Evolutionary conservation across 2,329 filamentous ascomycete species (phyloP).

Genomic region (Calonectria ilicicola): DNA sequence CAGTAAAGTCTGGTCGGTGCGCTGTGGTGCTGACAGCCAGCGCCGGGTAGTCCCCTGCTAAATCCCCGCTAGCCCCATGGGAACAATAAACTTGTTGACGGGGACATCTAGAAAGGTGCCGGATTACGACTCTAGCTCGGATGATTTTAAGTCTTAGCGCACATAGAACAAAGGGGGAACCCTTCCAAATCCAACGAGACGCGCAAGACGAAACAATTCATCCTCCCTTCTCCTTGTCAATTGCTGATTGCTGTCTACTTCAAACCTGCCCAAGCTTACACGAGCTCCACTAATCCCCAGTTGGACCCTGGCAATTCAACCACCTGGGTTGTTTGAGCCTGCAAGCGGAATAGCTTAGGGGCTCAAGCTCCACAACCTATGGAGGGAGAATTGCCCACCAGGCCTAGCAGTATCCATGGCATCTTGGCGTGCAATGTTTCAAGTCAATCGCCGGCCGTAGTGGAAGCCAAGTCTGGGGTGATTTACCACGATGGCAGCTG

Average conservation of each 20-base stretch:
- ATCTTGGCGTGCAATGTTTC: background rate
- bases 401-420: background rate
- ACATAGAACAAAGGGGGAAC: background rate
- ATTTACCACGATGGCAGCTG: background rate
- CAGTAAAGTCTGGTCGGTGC: background rate
- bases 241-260: background rate
- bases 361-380: background rate
- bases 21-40: background rate
- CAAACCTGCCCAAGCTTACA: slow-evolving; percentile 1
- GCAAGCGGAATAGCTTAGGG: slow-evolving; percentile 7
- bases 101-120: background rate
- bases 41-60: background rate
- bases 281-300: background rate
- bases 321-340: background rate
- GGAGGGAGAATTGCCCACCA: background rate
- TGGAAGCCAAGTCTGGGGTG: background rate
- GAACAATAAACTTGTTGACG: slow-evolving; percentile 1
- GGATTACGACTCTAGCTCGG: background rate
- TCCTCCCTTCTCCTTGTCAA: background rate
- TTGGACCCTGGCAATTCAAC: background rate
- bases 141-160: background rate
- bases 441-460: background rate
- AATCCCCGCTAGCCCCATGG: background rate
- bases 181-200: background rate
- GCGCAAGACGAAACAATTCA: slow-evolving; percentile 4